Conservation (phyloP, 345 rosid species). For the Fremontodendron californicum region DNA sequence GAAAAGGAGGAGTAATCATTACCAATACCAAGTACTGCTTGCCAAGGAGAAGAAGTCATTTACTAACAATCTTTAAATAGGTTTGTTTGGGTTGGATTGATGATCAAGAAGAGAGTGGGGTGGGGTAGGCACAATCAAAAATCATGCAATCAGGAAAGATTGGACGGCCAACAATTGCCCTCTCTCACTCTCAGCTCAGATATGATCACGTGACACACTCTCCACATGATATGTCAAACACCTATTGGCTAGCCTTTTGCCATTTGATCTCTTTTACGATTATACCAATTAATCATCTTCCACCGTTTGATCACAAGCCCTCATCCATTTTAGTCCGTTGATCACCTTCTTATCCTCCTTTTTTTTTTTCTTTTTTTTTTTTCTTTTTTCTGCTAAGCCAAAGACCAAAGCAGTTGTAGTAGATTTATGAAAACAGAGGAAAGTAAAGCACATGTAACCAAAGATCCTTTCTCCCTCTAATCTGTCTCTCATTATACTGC, state of each 20-base stretch:
- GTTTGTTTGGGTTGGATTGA: no score
- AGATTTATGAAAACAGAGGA: background rate
- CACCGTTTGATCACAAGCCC: constrained; percentile 26
- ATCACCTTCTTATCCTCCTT: no score
- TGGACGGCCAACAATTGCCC: constrained; percentile 16
- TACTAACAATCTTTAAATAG: background rate
- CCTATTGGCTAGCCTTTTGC: background rate
- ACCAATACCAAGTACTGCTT: no score
- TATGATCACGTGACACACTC: constrained; percentile 7
- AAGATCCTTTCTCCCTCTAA: no score
- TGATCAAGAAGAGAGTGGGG: background rate
- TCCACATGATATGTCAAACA: background rate
- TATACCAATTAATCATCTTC: constrained; percentile 9
- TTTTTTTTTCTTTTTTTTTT: no score
- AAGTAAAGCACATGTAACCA: constrained; percentile 9
- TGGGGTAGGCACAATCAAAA: background rate
- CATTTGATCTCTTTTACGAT: background rate
- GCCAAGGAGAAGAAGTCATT: background rate
- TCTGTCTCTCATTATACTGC: background rate
- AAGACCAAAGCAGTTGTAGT: background rate
- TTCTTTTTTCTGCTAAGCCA: constrained; percentile 15
- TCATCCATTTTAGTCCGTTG: constrained; percentile 22
- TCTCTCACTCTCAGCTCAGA: background rate
- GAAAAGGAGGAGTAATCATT: no score
- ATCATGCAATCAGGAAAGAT: background rate